Base-by-base conservation (phyloP, 768 basidiomycete species). In the Rhizopogon sp. region DNA sequence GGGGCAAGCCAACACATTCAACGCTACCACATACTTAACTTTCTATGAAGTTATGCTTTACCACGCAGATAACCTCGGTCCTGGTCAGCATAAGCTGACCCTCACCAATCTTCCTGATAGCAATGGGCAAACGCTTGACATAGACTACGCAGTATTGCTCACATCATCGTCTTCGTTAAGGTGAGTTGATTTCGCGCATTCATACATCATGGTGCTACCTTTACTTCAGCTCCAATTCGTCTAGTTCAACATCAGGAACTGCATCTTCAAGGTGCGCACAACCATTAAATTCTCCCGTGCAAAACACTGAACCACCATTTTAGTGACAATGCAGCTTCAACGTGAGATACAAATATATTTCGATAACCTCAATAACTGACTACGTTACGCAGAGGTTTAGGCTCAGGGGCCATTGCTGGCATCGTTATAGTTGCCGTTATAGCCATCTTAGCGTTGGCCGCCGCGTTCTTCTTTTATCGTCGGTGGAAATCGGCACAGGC, bases 11-110 rank as follows among this genome's bases (percentile, higher is more conserved):
- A 22, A 3, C 28, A 8, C 25, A 45, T 45, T 52, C 39, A 56
- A 40, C 45, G 61, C 43, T 39, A 55, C 53, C 13, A 16, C 55
- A 20, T 64, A 56, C 37, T 14, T 53, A 39, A 41, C 62, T 8
- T 64, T 57, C 49, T 66, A 66, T 11, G 60, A 65, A 61, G 73
- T 50, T 56, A 67, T 62, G 63, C 68, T 55, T 51, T 79, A 44
- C 61, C 71, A 69, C 41, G 62, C 65, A 31, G 67, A 64, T 9
- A 62, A 78, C 25, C 76, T 70, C 43, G 78, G 79, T 6, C 49
- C 74, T 10, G 70, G 77, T 13, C 50, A 67, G 50, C 64, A 77
- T 58, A 66, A 63, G 40, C 29, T 77, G n/a, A 57, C 60, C 16
- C 50, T 78, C 31, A 66, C 63, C n/a, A 76, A 73, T 46, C 56